Conservation (phyloP, 2,329 filamentous ascomycete genomes). For the Fusarium scirpi region DNA sequence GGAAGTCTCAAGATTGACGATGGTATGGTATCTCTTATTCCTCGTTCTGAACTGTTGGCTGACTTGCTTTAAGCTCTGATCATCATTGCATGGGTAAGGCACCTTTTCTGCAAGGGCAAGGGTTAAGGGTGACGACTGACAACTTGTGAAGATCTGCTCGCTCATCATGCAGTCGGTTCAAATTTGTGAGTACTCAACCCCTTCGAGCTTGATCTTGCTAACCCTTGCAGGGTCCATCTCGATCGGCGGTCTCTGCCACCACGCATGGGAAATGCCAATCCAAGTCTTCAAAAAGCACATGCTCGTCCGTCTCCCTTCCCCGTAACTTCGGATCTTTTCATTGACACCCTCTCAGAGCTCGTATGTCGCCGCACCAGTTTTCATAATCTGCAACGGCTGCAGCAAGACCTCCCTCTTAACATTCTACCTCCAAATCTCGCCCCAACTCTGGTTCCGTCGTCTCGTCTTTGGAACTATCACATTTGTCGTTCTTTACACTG, state of each 20-base stretch:
- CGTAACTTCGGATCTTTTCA: too few species aligned
- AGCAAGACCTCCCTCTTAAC: constrained; percentile 53
- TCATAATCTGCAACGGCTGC: constrained; percentile 51
- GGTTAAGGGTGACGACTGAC: not conserved
- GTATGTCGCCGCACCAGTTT: constrained; percentile 48
- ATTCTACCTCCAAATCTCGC: constrained; percentile 53
- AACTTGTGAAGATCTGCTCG: constrained; percentile 24
- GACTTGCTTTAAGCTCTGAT: constrained; percentile 17
- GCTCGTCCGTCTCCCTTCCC: constrained; percentile 2
- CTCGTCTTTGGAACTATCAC: constrained; percentile 44
- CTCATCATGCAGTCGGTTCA: constrained; percentile 44
- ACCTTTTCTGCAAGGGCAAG: rapidly evolving
- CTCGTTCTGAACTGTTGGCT: rapidly evolving
- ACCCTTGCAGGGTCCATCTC: constrained; percentile 40
- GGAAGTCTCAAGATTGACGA: constrained; percentile 32
- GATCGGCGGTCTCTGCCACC: constrained; percentile 44
- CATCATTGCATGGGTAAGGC: constrained; percentile 27
- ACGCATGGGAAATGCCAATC: constrained; percentile 47
- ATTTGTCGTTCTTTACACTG: constrained; percentile 48
- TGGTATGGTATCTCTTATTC: constrained; percentile 6
- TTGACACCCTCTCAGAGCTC: constrained; percentile 21
- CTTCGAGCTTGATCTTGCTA: rapidly evolving
- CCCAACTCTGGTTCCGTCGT: constrained; percentile 47
- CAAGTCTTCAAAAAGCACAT: constrained; percentile 39
- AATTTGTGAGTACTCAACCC: constrained; percentile 17